Base-by-base conservation (phyloP, 495 filamentous ascomycete genomes). In the Beverwykella pulmonaria region DNA sequence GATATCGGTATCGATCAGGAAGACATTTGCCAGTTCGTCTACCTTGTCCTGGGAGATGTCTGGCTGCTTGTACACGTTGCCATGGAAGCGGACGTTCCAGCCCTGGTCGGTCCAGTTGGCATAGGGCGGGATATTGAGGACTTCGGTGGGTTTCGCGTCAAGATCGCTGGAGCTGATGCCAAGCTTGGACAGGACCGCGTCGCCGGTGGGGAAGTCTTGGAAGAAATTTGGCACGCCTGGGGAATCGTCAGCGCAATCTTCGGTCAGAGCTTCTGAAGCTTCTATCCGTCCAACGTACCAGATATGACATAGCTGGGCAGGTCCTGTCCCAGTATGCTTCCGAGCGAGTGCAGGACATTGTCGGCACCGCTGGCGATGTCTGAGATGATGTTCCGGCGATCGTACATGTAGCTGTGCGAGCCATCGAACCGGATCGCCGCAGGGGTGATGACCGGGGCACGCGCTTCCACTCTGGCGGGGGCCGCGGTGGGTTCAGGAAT, bases 11-110 rank as follows among this genome's bases (percentile, higher is more conserved):
- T 83, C 85, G 63, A 89, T 78, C 27, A 93, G 81, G 75, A 92
- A 92, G 8, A 83, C 74, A 71, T 92, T 85, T 55, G 88, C 88
- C 8, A 91, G 79, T 41, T 86, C 78, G 71, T 92, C 79, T 41
- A 92, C 76, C 55, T 81, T 88, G 23, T 78, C 74, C 55, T 84
- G 73, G 1, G 83, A 82, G 41, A 87, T 87, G 41, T 90, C 84
- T 29, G 90, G 88, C 61, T 88, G 83, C 68, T 91, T 92, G 79
- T 88, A 93, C 19, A 91, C 86, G 71, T 91, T 91, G 66, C 90
- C 90, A 64, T 88, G 90, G 71, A 92, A 86, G 17, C 87, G 82
- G 6, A 92, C 78, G 59, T 88, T 90, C 90, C 90, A 93, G 41
- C 87, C 88, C 49, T 83, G 77, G 20, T 83, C 79, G n/a, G 90